These are phyloP conservation scores for Ceriops decandra DNA, from an alignment of 345 rosid species.

Conservation along the genomic window DNA sequence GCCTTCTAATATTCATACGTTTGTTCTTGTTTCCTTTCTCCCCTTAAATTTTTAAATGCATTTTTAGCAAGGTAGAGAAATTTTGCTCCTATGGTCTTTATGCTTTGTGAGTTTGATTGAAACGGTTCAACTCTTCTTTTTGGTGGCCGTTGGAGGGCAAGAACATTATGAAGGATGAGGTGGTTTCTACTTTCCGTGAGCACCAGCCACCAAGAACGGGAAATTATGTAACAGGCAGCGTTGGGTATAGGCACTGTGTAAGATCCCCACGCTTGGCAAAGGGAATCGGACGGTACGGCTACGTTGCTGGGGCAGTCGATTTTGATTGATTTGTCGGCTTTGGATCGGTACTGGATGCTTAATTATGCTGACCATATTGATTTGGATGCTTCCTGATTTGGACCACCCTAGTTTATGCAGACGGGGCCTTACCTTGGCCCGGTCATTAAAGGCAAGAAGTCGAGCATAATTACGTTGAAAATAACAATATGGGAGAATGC, in stretches of 20 bases:
- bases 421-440: background rate
- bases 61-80: no score
- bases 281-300: slow-evolving; percentile 9
- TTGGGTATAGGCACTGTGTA: slow-evolving; percentile 9
- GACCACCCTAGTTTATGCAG: background rate
- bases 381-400: background rate
- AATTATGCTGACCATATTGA: no score
- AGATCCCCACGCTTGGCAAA: background rate
- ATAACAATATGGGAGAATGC: no score
- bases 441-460: no score
- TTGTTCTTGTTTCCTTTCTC: background rate
- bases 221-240: slow-evolving; percentile 10
- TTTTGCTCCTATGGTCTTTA: no score
- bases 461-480: no score
- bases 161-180: slow-evolving; percentile 24
- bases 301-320: background rate
- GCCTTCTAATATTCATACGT: background rate
- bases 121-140: slow-evolving; percentile 15
- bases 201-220: background rate
- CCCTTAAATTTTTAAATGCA: no score
- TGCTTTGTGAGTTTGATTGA: background rate
- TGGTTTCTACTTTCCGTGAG: slow-evolving; percentile 1
- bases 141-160: slow-evolving; percentile 38
- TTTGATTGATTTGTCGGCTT: slow-evolving; percentile 11
- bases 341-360: background rate